Conservation (phyloP, 108 stramenopile genomes). For the Pseudonitzschia multiseries region DNA sequence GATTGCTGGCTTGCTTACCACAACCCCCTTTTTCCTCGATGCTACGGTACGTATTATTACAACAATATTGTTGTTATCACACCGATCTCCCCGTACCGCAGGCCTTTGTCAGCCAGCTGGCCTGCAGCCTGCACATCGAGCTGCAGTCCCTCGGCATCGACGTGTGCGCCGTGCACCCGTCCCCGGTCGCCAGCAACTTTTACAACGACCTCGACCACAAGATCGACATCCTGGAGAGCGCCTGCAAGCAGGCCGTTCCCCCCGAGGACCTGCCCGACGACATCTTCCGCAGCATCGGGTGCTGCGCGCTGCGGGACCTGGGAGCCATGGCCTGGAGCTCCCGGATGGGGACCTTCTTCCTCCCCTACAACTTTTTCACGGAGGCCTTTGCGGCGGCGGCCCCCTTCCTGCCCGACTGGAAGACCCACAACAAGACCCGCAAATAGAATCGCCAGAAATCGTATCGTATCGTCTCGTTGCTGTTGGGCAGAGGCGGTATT, state of each 20-base stretch:
- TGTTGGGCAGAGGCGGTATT: too few relatives aligned
- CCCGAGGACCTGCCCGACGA: slow-evolving; percentile 87
- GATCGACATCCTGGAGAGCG: slow-evolving; percentile 89
- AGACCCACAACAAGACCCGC: slow-evolving; percentile 72
- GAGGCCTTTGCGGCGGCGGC: slow-evolving; percentile 84
- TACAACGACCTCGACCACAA: slow-evolving; percentile 92
- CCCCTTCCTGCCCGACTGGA: slow-evolving; percentile 89
- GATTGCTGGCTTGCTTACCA: too few relatives aligned
- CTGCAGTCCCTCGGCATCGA: slow-evolving; percentile 91
- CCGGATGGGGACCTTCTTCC: slow-evolving; percentile 87
- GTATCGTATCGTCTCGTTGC: too few relatives aligned
- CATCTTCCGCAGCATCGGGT: slow-evolving; percentile 92
- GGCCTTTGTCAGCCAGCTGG: slow-evolving; percentile 95
- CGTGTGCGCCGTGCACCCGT: slow-evolving; percentile 96
- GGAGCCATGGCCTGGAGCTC: slow-evolving; percentile 85
- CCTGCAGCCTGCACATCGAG: slow-evolving; percentile 89
- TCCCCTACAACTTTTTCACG: slow-evolving; percentile 93
- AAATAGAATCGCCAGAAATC: neutral
- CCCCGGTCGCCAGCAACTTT: slow-evolving; percentile 96
- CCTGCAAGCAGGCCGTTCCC: slow-evolving; percentile 87
- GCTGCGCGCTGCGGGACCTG: slow-evolving; percentile 83
- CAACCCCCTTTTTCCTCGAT: too few relatives aligned
- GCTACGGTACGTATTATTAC: too few relatives aligned
- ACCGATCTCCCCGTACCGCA: too few relatives aligned
- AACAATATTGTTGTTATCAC: too few relatives aligned